Evolutionary conservation across 2,329 filamentous ascomycete genomes (phyloP), one percentile per base, ranked within the genome.

Genomic region (Fusarium mangiferae): DNA sequence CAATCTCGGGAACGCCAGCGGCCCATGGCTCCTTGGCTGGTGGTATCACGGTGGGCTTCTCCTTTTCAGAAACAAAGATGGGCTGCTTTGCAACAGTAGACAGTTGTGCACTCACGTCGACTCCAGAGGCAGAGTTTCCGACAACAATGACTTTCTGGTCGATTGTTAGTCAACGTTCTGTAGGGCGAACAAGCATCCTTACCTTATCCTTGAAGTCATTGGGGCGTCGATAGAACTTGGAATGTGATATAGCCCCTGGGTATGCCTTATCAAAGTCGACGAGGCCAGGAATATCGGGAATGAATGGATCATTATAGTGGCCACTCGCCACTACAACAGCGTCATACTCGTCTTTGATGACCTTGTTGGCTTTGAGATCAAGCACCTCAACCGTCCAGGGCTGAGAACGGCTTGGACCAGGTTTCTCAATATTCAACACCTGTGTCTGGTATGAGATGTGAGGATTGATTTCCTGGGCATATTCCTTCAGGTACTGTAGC

Each of bases 101-200:
- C 36, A 94, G 90, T 73, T 94, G 93, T 2, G 83, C 83, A 35
- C 89, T 90, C 57, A 95, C 91, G 75, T 95, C 93, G 41, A 93
- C 83, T 5, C 92, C 93, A 0, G 92, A 94, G 0, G 92, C 91
- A 2, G 90, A 91, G 77, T 90, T 93, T 10, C 93, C 93, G 1
- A 95, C 88, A 0, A 95, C 86, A 10, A 83, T 78, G 14, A 95
- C 83, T 56, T 93, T 91, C 82, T 92, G 90, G 75, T 5, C 87
- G 35, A n/a, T 11, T 5, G 18, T 62, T 9, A 51, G 62, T 55
- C 44, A 58, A 17, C 3, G 3, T 24, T n/a, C 5, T 12, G 30
- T 5, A 26, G 22, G 13, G 10, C 2, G 9, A 14, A 12, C 26
- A 4, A 18, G 13, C 6, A 9, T 20, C 36, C 67, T 45, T 55